Conservation (phyloP, 2,329 filamentous ascomycete genomes). For the Verticillium alfalfae region DNA sequence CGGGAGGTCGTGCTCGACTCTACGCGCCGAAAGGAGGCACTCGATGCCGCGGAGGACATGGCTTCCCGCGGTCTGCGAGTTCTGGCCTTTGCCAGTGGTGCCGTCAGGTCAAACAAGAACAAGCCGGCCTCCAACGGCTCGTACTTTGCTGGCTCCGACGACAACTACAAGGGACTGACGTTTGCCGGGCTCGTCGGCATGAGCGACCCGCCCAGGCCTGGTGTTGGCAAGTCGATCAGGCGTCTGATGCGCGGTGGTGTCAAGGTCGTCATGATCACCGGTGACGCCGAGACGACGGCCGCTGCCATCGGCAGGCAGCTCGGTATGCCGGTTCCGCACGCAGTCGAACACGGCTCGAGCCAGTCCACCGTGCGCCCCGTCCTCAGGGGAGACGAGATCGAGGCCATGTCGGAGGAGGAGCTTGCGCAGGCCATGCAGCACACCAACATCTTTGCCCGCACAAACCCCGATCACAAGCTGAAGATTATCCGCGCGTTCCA, state of each 20-base stretch:
- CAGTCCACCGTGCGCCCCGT: constrained; percentile 64
- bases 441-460: constrained; percentile 92
- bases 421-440: constrained; percentile 79
- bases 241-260: constrained; percentile 90
- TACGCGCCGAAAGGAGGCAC: constrained; percentile 64
- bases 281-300: constrained; percentile 91
- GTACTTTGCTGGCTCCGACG: constrained; percentile 26
- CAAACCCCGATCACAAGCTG: constrained; percentile 95
- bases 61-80: constrained; percentile 85
- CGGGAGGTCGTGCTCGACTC: constrained; percentile 82
- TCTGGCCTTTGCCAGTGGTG: constrained; percentile 85
- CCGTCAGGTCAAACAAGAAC: constrained; percentile 39
- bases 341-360: constrained; percentile 44
- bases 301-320: constrained; percentile 89
- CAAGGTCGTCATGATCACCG: constrained; percentile 98
- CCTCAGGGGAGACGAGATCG: constrained; percentile 85
- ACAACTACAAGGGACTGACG: constrained; percentile 74
- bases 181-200: constrained; percentile 94
- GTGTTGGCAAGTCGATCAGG: constrained; percentile 83
- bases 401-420: constrained; percentile 81
- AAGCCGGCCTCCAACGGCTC: background rate
- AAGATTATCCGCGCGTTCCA: constrained; percentile 93
- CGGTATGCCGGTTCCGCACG: constrained; percentile 75
- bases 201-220: constrained; percentile 90
- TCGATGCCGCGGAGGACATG: constrained; percentile 78